Percentiles rank a stretch among this genome's conserved stretches.
Conservation (phyloP, 345 rosid species). For the Arabidopsis suecica region DNA sequence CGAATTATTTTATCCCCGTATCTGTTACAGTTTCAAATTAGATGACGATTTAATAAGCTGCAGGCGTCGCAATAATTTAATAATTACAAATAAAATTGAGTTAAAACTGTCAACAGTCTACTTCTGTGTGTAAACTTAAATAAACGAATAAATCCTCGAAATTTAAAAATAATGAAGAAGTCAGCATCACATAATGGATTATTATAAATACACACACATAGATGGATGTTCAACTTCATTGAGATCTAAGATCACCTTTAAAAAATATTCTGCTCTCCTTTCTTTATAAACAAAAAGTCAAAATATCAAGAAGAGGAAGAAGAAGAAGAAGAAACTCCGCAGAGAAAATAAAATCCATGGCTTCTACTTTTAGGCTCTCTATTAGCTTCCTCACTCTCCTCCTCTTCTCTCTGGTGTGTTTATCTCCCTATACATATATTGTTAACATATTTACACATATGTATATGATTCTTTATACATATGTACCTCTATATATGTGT, state of each 20-base stretch:
- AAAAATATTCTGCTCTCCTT: background rate
- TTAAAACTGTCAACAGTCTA: conserved; percentile 5
- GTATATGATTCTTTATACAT: background rate
- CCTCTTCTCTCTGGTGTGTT: conserved; percentile 45
- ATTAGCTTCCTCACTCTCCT: conserved; percentile 18
- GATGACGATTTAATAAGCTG: conserved; percentile 28
- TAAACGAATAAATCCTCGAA: background rate
- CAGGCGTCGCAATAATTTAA: conserved; percentile 29
- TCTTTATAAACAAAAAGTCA: conserved; percentile 6
- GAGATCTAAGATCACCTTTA: conserved; percentile 24
- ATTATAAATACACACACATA: conserved; percentile 33
- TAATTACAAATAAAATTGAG: conserved; percentile 11
- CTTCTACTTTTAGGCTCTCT: conserved; percentile 30
- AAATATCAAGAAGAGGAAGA: conserved; percentile 3
- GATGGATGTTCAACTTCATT: conserved; percentile 19
- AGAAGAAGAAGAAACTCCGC: conserved; percentile 12
- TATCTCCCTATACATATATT: background rate
- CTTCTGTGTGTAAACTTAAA: conserved; percentile 5
- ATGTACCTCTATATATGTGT: background rate
- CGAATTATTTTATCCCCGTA: conserved; percentile 10
- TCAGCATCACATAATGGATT: conserved; percentile 27
- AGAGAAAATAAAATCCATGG: conserved; percentile 31
- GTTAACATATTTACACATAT: background rate
- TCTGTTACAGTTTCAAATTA: conserved; percentile 39
- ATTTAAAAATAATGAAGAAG: background rate